phyloP scores from a whole-genome alignment of 2,329 filamentous ascomycete genomes.

The Aspergillus unguis region DNA sequence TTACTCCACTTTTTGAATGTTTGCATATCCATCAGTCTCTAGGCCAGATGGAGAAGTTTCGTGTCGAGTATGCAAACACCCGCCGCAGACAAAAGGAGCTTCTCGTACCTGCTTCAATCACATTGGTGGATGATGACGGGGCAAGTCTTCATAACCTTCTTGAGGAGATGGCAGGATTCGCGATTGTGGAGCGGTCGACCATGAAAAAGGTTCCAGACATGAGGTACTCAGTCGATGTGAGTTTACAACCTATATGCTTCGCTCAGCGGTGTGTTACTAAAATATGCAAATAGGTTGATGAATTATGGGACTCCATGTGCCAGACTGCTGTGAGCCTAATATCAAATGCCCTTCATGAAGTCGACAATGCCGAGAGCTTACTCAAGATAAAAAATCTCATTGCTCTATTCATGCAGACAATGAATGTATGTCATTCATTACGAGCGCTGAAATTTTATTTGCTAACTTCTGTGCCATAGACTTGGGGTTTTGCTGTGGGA shows the following conservation, averaged over 20 bases:
- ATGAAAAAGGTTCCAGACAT: slow-evolving; percentile 83
- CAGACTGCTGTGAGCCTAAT: slow-evolving; percentile 80
- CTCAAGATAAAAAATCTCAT: slow-evolving; percentile 94
- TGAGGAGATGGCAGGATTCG: slow-evolving; percentile 92
- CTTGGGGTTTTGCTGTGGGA: slow-evolving; percentile 83
- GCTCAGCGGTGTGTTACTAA: slow-evolving; percentile 6
- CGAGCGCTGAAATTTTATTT: slow-evolving; percentile 8
- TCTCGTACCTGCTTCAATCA: slow-evolving; percentile 71
- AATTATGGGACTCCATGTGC: slow-evolving; percentile 98
- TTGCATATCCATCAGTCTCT: slow-evolving; percentile 95
- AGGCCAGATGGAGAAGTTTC: slow-evolving; percentile 87
- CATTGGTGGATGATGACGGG: slow-evolving; percentile 76
- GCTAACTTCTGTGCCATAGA: slow-evolving; percentile 46
- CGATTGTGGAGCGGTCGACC: slow-evolving; percentile 92
- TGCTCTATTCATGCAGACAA: slow-evolving; percentile 93
- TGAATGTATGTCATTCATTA: slow-evolving; percentile 64
- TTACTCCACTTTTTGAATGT: slow-evolving; percentile 89
- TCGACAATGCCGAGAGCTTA: slow-evolving; percentile 84
- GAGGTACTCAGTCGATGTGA: slow-evolving; percentile 75
- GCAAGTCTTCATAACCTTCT: slow-evolving; percentile 82
- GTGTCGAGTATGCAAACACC: slow-evolving; percentile 86
- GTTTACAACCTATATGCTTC: slow-evolving; percentile 22
- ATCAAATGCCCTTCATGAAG: slow-evolving; percentile 68
- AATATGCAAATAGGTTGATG: slow-evolving; percentile 66
- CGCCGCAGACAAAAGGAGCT: slow-evolving; percentile 88